Base-by-base conservation (phyloP, 2,329 filamentous ascomycete species). In the Exophiala spinifera region DNA sequence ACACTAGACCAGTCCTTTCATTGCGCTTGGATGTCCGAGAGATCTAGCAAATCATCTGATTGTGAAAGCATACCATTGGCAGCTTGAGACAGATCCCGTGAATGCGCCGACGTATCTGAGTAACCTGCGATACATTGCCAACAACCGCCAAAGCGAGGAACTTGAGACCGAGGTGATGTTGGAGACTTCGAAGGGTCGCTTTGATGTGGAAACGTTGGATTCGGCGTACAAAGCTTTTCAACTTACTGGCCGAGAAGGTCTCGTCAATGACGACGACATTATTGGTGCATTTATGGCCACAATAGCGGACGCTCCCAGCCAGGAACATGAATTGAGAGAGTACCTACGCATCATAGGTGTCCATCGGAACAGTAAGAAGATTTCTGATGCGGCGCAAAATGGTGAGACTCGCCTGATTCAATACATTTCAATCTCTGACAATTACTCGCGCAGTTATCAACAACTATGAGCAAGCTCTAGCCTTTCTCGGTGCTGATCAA, bases 11-110 rank as follows among this genome's bases (percentile, higher is more conserved):
- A 76, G 76, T 39, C 74, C 78, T 61, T 87, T 85, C 65, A 80
- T 82, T 46, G 80, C 82, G 59, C 72, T 89, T 19, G 86, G 86
- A 19, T 77, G 78, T 13, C 67, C 83, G 7, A 76, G 79, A 36
- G 80, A 86, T 64, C 87, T 88, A 67, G 77, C 80, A 4, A 82
- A 87, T 63, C 64, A 72, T 1, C 69, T 85, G n/a, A 70, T 89
- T 15, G 70, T 77, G 23, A 86, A 83, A 66, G 81, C 83, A 3
- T 88, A 82, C 64, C 74, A 81, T 20, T 75, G 80, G 31, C 86
- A 89, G 69, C 71, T 76, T 20, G 66, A 71, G 7, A 78, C 76
- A 47, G 83, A 88, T 65, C 75, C 77, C 17, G 59, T 63, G 17
- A 79, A 81, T 56, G 72, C 73, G 15, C 70, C 83, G 1, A 82